Evolutionary conservation across 805 yeast species (phyloP).

Genomic region (Cyberlindnera bimundalis): DNA sequence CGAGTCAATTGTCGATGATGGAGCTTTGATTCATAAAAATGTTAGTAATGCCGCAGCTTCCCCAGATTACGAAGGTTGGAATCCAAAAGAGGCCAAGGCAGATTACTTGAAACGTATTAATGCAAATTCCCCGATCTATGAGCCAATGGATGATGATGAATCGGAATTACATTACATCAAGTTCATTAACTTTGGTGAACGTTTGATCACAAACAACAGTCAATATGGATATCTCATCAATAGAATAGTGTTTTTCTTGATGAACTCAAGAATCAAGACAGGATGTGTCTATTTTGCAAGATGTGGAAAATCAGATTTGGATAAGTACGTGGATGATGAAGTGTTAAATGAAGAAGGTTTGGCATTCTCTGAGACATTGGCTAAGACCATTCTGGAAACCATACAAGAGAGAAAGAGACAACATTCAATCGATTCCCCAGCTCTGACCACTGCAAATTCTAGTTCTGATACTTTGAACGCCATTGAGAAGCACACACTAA

Average conservation of each 20-base stretch:
- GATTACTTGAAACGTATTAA: slow-evolving; percentile 76
- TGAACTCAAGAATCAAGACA: slow-evolving; percentile 82
- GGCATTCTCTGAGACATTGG: slow-evolving; percentile 61
- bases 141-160: slow-evolving; percentile 57
- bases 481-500: slow-evolving; percentile 24
- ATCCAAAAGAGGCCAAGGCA: slow-evolving; percentile 63
- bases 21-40: slow-evolving; percentile 62
- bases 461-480: slow-evolving; percentile 15
- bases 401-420: slow-evolving; percentile 31
- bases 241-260: slow-evolving; percentile 85
- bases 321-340: slow-evolving; percentile 72
- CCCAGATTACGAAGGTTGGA: slow-evolving; percentile 83
- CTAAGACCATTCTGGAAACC: slow-evolving; percentile 46
- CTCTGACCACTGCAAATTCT: slow-evolving; percentile 15
- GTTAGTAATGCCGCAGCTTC: slow-evolving; percentile 82
- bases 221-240: slow-evolving; percentile 86
- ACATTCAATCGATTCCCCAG: slow-evolving; percentile 1
- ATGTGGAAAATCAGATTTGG: slow-evolving; percentile 50
- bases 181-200: slow-evolving; percentile 86
- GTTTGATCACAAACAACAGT: slow-evolving; percentile 73
- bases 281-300: slow-evolving; percentile 94
- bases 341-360: slow-evolving; percentile 73
- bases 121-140: slow-evolving; percentile 64
- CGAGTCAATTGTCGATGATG: slow-evolving; percentile 81
- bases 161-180: slow-evolving; percentile 70